Evolutionary conservation across 306 rosid genomes (phyloP), one percentile per base, ranked within the genome.

Genomic region (Sindora glabra): DNA sequence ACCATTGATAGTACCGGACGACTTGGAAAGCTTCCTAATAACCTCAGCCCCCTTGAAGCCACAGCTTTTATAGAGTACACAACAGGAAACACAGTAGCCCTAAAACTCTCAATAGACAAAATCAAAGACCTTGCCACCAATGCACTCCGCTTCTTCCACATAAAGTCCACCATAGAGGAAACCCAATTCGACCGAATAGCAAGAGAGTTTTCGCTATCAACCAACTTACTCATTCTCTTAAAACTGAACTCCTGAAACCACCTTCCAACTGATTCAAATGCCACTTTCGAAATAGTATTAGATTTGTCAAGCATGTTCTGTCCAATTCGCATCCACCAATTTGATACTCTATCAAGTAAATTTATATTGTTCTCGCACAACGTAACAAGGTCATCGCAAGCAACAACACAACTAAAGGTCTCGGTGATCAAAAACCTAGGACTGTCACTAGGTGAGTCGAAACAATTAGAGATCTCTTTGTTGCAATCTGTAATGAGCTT

Each of bases 371-470:
- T n/a, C n/a, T n/a, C n/a, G n/a, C n/a, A n/a, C n/a, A n/a, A n/a
- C n/a, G n/a, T n/a, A n/a, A n/a, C n/a, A n/a, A n/a, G n/a, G n/a
- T n/a, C n/a, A n/a, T n/a, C n/a, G n/a, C n/a, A n/a, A n/a, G n/a
- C n/a, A n/a, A n/a, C n/a, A n/a, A n/a, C n/a, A n/a, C n/a, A n/a
- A n/a, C n/a, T n/a, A n/a, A n/a, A n/a, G n/a, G n/a, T n/a, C n/a
- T n/a, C n/a, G n/a, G n/a, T n/a, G n/a, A 65, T 49, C 99, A n/a
- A n/a, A n/a, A n/a, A n/a, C n/a, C n/a, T n/a, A n/a, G n/a, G n/a
- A n/a, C n/a, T n/a, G n/a, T n/a, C 99, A 92, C 99, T 96, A 92
- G 70, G 78, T 0, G 96, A 89, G 42, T 86, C 90, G 65, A 92
- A 92, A 72, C 96, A 92, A 8, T 57, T 74, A 8, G 83, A 76